A percentile compares a stretch with the other conserved stretches of the same genome.
phyloP scores from a whole-genome alignment of 768 basidiomycete species.

The Suillus decipiens region DNA sequence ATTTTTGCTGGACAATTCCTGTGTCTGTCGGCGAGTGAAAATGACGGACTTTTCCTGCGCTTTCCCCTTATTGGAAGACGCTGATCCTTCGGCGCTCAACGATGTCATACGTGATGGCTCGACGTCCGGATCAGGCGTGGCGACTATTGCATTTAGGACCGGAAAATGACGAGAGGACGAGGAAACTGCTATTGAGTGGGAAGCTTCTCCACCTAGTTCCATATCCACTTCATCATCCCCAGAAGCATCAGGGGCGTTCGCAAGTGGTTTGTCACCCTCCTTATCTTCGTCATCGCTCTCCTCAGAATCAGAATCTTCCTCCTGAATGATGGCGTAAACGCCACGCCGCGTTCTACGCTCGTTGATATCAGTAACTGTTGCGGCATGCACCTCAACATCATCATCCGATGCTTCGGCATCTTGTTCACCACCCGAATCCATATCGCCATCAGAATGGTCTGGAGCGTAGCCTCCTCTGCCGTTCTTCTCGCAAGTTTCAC shows the following conservation, averaged over 20 bases:
- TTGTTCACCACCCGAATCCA: constrained; percentile 46
- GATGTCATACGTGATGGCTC: constrained; percentile 41
- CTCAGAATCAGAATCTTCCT: constrained; percentile 61
- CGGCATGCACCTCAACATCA: constrained; percentile 47
- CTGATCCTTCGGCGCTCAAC: constrained; percentile 31
- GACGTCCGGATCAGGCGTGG: constrained; percentile 17
- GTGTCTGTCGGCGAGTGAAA: constrained; percentile 60
- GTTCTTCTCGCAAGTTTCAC: constrained; percentile 82
- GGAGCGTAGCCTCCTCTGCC: constrained; percentile 71
- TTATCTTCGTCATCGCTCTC: constrained; percentile 52
- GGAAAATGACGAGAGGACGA: constrained; percentile 29
- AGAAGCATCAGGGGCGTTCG: constrained; percentile 44
- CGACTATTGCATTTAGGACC: constrained; percentile 25
- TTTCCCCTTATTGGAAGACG: constrained; percentile 19
- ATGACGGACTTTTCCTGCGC: constrained; percentile 58
- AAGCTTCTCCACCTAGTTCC: constrained; percentile 41
- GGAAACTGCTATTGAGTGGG: constrained; percentile 18
- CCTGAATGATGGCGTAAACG: constrained; percentile 71
- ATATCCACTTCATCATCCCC: constrained; percentile 50
- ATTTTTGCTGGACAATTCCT: constrained; percentile 46
- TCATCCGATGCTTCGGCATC: constrained; percentile 42
- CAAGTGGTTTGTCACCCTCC: constrained; percentile 49
- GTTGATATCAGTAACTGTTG: constrained; percentile 61
- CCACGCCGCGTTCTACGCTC: constrained; percentile 81
- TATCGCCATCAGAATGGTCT: constrained; percentile 55